Percentiles rank a stretch among this genome's conserved stretches.
These are phyloP conservation scores for Monosporascus sp. DNA, from an alignment of 2,329 filamentous ascomycete genomes.

Conservation along the genomic window DNA sequence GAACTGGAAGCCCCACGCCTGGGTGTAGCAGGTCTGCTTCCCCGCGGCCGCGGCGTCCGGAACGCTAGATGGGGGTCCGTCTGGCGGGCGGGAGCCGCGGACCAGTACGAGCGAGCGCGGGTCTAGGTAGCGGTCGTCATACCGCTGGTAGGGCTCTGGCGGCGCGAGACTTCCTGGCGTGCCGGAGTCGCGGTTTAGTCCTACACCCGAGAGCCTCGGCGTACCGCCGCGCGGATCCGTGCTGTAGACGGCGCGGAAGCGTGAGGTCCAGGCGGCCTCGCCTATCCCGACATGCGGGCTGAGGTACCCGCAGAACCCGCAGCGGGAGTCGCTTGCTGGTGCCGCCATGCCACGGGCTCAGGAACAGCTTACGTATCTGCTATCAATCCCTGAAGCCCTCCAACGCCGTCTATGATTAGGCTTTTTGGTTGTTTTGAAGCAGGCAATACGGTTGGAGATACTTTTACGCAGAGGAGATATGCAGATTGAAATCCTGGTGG, in stretches of 20 bases:
- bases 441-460: too few species aligned
- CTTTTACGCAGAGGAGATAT: too few species aligned
- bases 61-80: background rate
- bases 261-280: constrained; percentile 11
- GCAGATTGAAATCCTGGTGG: too few species aligned
- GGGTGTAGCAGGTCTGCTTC: constrained; percentile 6
- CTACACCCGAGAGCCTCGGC: constrained; percentile 19
- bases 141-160: constrained; percentile 13
- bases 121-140: constrained; percentile 11
- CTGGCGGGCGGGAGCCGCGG: constrained; percentile 12
- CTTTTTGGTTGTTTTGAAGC: too few species aligned
- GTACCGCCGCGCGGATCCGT: constrained; percentile 4
- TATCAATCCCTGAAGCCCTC: too few species aligned
- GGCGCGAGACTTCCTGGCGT: constrained; percentile 10
- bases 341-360: too few species aligned
- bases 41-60: background rate
- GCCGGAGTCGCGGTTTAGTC: constrained; percentile 6
- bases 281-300: constrained; percentile 5
- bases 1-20: constrained; percentile 20
- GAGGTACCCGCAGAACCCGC: constrained; percentile 18
- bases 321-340: background rate
- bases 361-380: too few species aligned
- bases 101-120: constrained; percentile 11
- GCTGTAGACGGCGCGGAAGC: constrained; percentile 20
- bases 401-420: too few species aligned